These are phyloP conservation scores for Coemansia sp. DNA, from an alignment of 192 early-diverging fungal species.

Conservation along the genomic window DNA sequence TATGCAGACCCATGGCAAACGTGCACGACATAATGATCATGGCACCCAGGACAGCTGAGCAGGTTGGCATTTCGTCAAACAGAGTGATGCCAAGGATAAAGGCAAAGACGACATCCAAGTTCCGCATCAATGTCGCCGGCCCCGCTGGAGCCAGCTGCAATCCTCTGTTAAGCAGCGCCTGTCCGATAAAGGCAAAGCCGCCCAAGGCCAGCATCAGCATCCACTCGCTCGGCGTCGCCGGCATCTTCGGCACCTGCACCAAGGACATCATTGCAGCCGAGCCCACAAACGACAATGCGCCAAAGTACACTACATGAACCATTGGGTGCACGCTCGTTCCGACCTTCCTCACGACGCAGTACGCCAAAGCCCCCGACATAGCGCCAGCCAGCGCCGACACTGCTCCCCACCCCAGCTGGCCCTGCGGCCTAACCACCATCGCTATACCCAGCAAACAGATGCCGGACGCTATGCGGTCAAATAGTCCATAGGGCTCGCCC, in stretches of 20 bases:
- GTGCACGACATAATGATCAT: constrained; percentile 63
- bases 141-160: constrained; percentile 73
- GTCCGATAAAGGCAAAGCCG: constrained; percentile 64
- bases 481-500: constrained; percentile 60
- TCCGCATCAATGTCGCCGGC: constrained; percentile 75
- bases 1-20: constrained; percentile 61
- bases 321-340: constrained; percentile 70
- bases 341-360: constrained; percentile 69
- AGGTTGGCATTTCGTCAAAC: constrained; percentile 64
- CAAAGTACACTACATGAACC: constrained; percentile 81
- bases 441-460: constrained; percentile 63
- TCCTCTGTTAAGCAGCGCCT: constrained; percentile 72
- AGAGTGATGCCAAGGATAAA: constrained; percentile 70
- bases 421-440: constrained; percentile 59
- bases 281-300: constrained; percentile 58
- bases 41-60: constrained; percentile 59
- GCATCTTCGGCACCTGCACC: constrained; percentile 18
- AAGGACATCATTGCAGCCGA: constrained; percentile 50
- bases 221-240: constrained; percentile 52
- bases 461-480: constrained; percentile 58
- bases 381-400: constrained; percentile 59
- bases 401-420: constrained; percentile 35
- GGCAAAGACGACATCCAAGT: constrained; percentile 78
- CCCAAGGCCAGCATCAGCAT: constrained; percentile 55
- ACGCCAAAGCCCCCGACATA: constrained; percentile 61